Evolutionary conservation across 2,329 filamentous ascomycete genomes (phyloP), one percentile per base, ranked within the genome.

Genomic region (Chaetomiaceae sp.): DNA sequence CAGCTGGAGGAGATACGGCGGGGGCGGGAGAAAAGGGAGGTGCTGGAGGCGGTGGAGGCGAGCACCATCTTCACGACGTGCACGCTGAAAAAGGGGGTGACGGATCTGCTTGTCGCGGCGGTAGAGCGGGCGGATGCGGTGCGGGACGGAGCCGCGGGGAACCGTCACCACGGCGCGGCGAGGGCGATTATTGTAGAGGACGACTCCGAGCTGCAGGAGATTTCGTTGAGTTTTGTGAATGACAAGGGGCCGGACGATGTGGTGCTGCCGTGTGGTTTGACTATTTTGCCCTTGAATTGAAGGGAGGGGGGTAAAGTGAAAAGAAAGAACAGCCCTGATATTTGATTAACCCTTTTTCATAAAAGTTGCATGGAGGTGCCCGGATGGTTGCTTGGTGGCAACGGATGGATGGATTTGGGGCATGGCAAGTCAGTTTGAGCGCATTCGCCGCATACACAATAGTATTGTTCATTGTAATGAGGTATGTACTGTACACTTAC

Each of bases 181-280:
- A 30, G 48, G 40, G 42, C 25, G 13, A 36, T 56, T 11, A 16
- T 56, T 0, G 47, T 62, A 3, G 56, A 55, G 38, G 61, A 60
- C 5, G 56, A 60, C n/a, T 51, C 54, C 42, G 59, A 61, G 27
- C 37, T 58, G 43, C 37, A 57, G 51, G 61, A 62, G 51, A 61
- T 63, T 3, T 56, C 58, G 43, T 29, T 61, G 29, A 55, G 53
- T 25, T 63, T 59, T 58, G 61, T 61, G 2, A 61, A 61, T 30
- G 61, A 63, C 25, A 54, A 58, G 53, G 48, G 48, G 1, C 53
- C 54, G 2, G 58, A 58, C 11, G 56, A 58, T 52, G 42, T 58
- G 49, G 53, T 62, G 37, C 20, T 63, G 55, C 60, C 60, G 14
- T 60, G 58, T 34, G 61, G 60, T 25, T 41, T 63, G 56, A 59